Conservation (phyloP, 2,329 filamentous ascomycete species). For the Tolypocladium paradoxum region DNA sequence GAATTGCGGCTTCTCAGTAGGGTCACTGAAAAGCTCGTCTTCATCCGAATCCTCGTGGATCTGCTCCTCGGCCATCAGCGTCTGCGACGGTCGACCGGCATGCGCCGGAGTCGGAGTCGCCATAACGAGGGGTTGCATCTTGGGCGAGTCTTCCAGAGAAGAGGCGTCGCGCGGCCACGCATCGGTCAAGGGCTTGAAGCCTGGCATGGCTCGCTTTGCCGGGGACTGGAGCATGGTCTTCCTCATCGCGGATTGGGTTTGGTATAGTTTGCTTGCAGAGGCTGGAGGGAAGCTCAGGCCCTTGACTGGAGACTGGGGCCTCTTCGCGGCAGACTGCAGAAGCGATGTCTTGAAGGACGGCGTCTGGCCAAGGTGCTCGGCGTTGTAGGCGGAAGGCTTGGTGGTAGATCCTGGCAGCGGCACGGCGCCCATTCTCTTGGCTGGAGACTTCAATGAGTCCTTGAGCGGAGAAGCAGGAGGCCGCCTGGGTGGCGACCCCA, state of each 20-base stretch:
- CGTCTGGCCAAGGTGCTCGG: constrained; percentile 7
- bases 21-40: constrained; percentile 22
- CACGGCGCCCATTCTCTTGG: constrained; percentile 29
- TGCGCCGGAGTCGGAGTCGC: constrained; percentile 16
- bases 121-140: constrained; percentile 25
- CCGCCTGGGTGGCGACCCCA: constrained; percentile 47
- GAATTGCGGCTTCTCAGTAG: constrained; percentile 27
- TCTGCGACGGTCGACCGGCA: constrained; percentile 20
- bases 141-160: constrained; percentile 17
- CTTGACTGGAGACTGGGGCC: constrained; percentile 34
- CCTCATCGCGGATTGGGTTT: constrained; percentile 31
- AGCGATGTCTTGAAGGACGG: constrained; percentile 29
- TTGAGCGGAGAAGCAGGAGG: constrained; percentile 41
- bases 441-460: constrained; percentile 44
- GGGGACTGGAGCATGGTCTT: constrained; percentile 40
- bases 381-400: constrained; percentile 11
- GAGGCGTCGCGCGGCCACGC: constrained; percentile 10
- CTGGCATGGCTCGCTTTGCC: constrained; percentile 32
- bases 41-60: constrained; percentile 11
- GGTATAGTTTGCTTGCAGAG: constrained; percentile 13
- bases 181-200: constrained; percentile 21
- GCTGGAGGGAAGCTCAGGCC: constrained; percentile 16
- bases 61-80: constrained; percentile 25
- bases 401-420: constrained; percentile 21
- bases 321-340: constrained; percentile 40